A percentile compares a stretch with the other conserved stretches of the same genome.
Conservation (phyloP, 1,284 basidiomycete species). For the Cryptococcus sp. region DNA sequence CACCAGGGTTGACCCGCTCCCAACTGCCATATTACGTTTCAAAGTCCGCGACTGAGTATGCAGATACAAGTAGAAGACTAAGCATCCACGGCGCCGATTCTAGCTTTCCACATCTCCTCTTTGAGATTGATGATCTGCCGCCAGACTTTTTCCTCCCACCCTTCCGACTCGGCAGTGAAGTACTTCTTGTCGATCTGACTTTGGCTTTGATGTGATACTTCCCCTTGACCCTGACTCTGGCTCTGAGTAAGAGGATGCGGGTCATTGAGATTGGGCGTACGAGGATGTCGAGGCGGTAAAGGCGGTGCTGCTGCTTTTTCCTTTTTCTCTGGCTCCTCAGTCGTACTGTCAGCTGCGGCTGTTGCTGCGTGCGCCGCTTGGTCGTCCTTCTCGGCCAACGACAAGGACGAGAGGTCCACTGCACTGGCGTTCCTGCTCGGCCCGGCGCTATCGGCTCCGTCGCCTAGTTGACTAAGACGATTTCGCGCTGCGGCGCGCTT, state of each 20-base stretch:
- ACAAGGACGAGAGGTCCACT: background rate
- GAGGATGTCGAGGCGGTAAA: conserved; percentile 34
- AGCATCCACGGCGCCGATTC: conserved; percentile 64
- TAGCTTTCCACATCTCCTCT: conserved; percentile 87
- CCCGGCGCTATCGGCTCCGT: conserved; percentile 4
- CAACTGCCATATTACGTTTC: no score
- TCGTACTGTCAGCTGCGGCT: background rate
- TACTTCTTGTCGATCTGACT: conserved; percentile 20
- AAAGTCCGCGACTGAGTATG: no score
- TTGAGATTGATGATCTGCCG: conserved; percentile 74
- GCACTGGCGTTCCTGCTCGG: background rate
- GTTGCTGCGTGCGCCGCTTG: background rate
- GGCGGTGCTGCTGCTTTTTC: conserved; percentile 13
- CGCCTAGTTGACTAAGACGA: conserved; percentile 18
- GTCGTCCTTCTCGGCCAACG: background rate
- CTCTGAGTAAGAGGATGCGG: background rate
- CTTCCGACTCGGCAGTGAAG: conserved; percentile 49
- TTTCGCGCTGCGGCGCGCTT: conserved; percentile 32
- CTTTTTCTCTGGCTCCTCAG: background rate
- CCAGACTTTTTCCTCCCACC: conserved; percentile 90
- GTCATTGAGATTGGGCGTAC: conserved; percentile 16
- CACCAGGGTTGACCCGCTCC: no score
- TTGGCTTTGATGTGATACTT: conserved; percentile 10
- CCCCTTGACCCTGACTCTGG: background rate
- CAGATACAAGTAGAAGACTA: background rate